These are phyloP conservation scores for Lipomyces starkeyi DNA, from an alignment of 805 yeast species.

Conservation along the genomic window DNA sequence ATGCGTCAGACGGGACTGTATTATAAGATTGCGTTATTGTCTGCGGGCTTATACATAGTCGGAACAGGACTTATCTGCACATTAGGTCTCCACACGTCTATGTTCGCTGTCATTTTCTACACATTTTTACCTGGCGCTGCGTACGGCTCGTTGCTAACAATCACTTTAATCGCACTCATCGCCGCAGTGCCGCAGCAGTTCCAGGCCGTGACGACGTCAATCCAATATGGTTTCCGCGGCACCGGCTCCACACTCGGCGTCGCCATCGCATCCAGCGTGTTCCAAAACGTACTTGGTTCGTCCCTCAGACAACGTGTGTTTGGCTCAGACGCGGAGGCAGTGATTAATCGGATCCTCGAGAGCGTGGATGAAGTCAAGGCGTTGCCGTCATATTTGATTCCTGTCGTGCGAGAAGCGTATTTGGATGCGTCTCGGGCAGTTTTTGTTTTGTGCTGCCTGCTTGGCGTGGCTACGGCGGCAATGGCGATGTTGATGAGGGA, in stretches of 20 bases:
- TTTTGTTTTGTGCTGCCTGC: slow-evolving; percentile 25
- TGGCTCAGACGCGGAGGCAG: slow-evolving; percentile 32
- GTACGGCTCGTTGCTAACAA: slow-evolving; percentile 61
- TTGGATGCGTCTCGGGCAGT: slow-evolving; percentile 35
- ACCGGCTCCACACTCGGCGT: slow-evolving; percentile 76
- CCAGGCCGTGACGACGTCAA: slow-evolving; percentile 77
- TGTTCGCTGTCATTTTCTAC: slow-evolving; percentile 20
- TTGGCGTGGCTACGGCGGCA: slow-evolving; percentile 26
- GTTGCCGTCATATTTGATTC: slow-evolving; percentile 26
- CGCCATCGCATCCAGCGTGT: slow-evolving; percentile 60
- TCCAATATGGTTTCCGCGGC: slow-evolving; percentile 74
- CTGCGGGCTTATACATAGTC: slow-evolving; percentile 25
- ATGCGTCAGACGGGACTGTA: slow-evolving; percentile 65
- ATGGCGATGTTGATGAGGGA: slow-evolving; percentile 33
- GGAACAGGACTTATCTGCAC: slow-evolving; percentile 33
- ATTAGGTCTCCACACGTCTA: slow-evolving; percentile 22
- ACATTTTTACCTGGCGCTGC: slow-evolving; percentile 58
- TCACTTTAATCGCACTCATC: slow-evolving; percentile 65
- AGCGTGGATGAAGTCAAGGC: slow-evolving; percentile 23
- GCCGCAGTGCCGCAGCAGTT: slow-evolving; percentile 63
- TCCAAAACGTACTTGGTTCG: slow-evolving; percentile 52
- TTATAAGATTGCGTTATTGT: slow-evolving; percentile 37
- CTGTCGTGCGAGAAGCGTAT: slow-evolving; percentile 27
- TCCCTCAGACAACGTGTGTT: slow-evolving; percentile 34
- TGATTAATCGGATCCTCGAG: slow-evolving; percentile 25